Evolutionary conservation across 768 basidiomycete species (phyloP), one percentile per base, ranked within the genome.

Genomic region (Mycena olivaceomarginata): DNA sequence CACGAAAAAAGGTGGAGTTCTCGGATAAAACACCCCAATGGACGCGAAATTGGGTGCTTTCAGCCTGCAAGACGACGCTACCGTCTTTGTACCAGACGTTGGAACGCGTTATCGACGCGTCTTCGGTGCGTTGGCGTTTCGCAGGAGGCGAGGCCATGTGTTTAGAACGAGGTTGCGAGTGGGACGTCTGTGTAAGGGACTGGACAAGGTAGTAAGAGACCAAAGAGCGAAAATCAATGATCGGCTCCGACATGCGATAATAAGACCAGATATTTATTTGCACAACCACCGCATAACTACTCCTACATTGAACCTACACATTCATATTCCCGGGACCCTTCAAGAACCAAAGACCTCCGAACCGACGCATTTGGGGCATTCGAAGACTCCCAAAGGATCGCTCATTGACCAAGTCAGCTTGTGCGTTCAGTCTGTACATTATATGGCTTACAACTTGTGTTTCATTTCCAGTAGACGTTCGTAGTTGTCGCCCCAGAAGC

Each of bases 1-100:
- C 79, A 25, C 63, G 64, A 62, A 83, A 84, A 16, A 85, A 71
- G 4, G 82, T 67, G 1, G 84, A 84, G 37, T 80, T 78, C 16
- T 77, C 65, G 12, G 81, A 63, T 2, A 85, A 67, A 1, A 83
- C 77, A 20, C 69, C 59, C 60, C 80, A 80, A 56, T 74, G 79
- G 25, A 76, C 70, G 53, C 75, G 31, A 31, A 31, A 31, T 31
- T 31, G 31, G 31, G 63, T 76, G 20, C 25, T 22, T 12, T 60
- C 22, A 11, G 77, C 69, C 18, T 77, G 67, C 8, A 74, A 12
- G 4, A 77, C 53, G 18, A 77, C 40, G 25, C 68, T 77, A 5
- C 77, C 77, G 40, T 77, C 77, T 11, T 40, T 9, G 25, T 74
- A 57, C 77, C 72, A 77, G 46, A 77, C 40, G 0, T 67, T 45